Percentiles rank a stretch among this genome's conserved stretches.
These are phyloP conservation scores for Annona cherimola DNA, from an alignment of 164 flowering plant genomes.

Conservation along the genomic window DNA sequence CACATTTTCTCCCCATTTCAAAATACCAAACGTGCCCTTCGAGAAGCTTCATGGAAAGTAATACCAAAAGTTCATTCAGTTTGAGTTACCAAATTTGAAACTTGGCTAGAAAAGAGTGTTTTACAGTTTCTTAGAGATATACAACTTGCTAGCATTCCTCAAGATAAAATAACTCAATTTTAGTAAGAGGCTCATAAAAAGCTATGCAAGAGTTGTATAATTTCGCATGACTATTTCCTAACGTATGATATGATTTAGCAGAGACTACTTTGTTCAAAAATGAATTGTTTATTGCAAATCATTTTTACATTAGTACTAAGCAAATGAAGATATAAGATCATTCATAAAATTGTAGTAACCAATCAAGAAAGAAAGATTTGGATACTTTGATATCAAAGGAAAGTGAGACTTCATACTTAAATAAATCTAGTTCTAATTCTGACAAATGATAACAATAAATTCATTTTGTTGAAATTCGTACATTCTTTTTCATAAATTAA, in stretches of 20 bases:
- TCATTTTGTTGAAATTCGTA: too few species aligned
- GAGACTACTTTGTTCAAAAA: too few species aligned
- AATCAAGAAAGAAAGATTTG: too few species aligned
- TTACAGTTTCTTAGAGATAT: conserved; percentile 70
- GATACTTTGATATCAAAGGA: background rate
- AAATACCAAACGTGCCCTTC: background rate
- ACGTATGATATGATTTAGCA: background rate
- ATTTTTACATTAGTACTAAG: background rate
- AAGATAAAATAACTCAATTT: background rate
- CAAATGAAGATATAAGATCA: background rate
- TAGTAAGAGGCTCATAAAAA: background rate
- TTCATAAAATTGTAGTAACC: too few species aligned
- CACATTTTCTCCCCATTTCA: too few species aligned
- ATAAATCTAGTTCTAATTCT: too few species aligned
- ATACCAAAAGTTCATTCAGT: background rate
- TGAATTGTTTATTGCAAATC: background rate
- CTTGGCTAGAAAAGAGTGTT: conserved; percentile 49
- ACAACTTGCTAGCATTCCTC: conserved; percentile 93
- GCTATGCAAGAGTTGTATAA: background rate
- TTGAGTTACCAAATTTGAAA: conserved; percentile 66
- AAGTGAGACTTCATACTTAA: background rate
- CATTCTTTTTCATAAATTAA: too few species aligned
- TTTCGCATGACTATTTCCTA: background rate
- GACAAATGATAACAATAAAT: too few species aligned
- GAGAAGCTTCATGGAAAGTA: background rate